These are phyloP conservation scores for Haematococcus sp. DNA, from an alignment of 139 green algal genomes.

Conservation along the genomic window DNA sequence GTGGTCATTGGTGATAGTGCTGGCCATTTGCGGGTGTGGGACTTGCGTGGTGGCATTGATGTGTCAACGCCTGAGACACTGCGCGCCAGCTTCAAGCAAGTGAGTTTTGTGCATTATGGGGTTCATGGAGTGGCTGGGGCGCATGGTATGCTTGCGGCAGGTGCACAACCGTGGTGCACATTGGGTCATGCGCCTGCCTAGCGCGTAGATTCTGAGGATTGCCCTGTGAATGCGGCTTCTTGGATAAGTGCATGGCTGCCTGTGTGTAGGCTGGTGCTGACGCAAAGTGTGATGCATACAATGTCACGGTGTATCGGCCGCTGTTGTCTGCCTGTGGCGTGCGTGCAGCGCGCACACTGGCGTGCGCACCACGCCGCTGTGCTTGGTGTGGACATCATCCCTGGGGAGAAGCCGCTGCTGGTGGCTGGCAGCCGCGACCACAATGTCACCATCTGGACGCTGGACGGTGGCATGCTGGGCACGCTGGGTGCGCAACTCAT, in stretches of 20 bases:
- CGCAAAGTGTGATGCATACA: too few relatives aligned
- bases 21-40: slow-evolving; percentile 67
- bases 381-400: slow-evolving; percentile 46
- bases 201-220: too few relatives aligned
- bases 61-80: slow-evolving; percentile 28
- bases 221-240: too few relatives aligned
- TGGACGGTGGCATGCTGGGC: slow-evolving; percentile 45
- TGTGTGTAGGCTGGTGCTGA: too few relatives aligned
- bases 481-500: slow-evolving; percentile 20
- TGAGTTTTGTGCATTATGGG: too few relatives aligned
- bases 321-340: not conserved
- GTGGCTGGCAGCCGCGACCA: slow-evolving; percentile 55
- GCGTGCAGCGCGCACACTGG: slow-evolving; percentile 50
- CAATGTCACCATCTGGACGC: slow-evolving; percentile 64
- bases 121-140: too few relatives aligned
- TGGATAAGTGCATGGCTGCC: too few relatives aligned
- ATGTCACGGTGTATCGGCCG: too few relatives aligned
- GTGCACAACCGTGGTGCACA: too few relatives aligned
- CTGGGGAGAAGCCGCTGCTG: slow-evolving; percentile 39
- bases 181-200: too few relatives aligned
- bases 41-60: slow-evolving; percentile 50
- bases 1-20: slow-evolving; percentile 62
- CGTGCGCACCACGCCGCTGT: slow-evolving; percentile 41
- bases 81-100: slow-evolving; percentile 55
- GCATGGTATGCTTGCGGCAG: too few relatives aligned